These are phyloP conservation scores for Boletus subcaerulescens DNA, from an alignment of 768 basidiomycete species.

Conservation along the genomic window DNA sequence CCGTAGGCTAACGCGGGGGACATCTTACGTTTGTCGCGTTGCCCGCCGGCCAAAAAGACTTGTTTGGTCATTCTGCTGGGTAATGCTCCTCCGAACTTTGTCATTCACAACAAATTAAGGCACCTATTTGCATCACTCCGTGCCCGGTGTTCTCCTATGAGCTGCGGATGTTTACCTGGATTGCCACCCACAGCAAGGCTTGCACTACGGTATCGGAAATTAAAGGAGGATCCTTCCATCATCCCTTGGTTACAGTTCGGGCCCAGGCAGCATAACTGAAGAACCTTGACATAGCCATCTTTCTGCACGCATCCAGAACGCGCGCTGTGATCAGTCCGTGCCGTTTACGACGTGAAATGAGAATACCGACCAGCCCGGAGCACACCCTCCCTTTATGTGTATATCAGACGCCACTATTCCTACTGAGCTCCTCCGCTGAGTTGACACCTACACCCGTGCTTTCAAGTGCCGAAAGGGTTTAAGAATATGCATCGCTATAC, in stretches of 20 bases:
- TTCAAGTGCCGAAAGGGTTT: neutral
- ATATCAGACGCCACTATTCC: neutral
- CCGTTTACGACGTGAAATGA: conserved; percentile 3
- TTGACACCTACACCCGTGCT: neutral
- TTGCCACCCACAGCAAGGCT: neutral
- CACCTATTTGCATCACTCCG: neutral
- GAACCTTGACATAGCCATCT: neutral
- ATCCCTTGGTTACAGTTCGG: no score
- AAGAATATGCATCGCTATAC: neutral
- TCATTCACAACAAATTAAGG: neutral
- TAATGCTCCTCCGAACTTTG: neutral
- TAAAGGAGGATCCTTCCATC: neutral
- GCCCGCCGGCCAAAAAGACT: neutral
- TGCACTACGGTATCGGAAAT: neutral
- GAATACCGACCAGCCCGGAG: conserved; percentile 9
- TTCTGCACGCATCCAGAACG: neutral
- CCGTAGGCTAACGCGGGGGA: neutral
- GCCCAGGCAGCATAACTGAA: neutral
- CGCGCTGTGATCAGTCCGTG: neutral
- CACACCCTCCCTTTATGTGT: neutral
- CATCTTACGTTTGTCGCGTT: neutral
- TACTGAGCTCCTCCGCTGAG: neutral
- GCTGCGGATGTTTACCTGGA: neutral
- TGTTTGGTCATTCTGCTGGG: neutral
- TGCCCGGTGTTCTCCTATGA: neutral